Conservation (phyloP, 106 monocot species). For the Dioscorea zingiberensis region DNA sequence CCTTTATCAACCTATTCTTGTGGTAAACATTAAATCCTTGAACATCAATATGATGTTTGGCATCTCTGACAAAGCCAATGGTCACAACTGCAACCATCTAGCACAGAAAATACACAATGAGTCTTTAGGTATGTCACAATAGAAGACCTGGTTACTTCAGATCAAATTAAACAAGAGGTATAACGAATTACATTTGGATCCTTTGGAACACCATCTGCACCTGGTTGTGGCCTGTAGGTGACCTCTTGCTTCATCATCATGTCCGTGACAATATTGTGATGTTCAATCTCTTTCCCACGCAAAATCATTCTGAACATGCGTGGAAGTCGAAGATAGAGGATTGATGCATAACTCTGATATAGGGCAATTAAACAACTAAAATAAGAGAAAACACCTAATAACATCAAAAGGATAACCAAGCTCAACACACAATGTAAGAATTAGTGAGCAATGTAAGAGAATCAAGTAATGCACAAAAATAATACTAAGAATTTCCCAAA, state of each 20-base stretch:
- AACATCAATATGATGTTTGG: slow-evolving; percentile 92
- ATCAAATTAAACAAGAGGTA: neutral
- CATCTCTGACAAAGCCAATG: slow-evolving; percentile 96
- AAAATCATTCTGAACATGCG: slow-evolving; percentile 67
- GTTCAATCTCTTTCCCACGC: slow-evolving; percentile 77
- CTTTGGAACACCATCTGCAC: slow-evolving; percentile 34
- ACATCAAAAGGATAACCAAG: neutral
- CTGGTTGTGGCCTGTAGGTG: slow-evolving; percentile 60
- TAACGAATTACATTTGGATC: slow-evolving; percentile 44
- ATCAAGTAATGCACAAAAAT: too few relatives aligned
- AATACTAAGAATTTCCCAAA: too few relatives aligned
- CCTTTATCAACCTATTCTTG: slow-evolving; percentile 95
- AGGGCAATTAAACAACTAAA: neutral
- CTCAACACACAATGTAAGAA: too few relatives aligned
- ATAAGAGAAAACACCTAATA: neutral
- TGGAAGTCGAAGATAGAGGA: slow-evolving; percentile 89
- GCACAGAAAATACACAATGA: neutral
- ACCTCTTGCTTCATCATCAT: slow-evolving; percentile 81
- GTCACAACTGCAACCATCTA: slow-evolving; percentile 86
- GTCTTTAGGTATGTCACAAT: neutral
- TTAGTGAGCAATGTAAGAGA: too few relatives aligned
- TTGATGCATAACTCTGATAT: slow-evolving; percentile 91
- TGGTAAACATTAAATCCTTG: slow-evolving; percentile 99
- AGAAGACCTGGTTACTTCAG: neutral
- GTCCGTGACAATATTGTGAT: slow-evolving; percentile 85